A percentile compares a stretch with the other conserved stretches of the same genome.
Conservation (phyloP, 2,329 filamentous ascomycete genomes). For the Colletotrichum graminicola region DNA sequence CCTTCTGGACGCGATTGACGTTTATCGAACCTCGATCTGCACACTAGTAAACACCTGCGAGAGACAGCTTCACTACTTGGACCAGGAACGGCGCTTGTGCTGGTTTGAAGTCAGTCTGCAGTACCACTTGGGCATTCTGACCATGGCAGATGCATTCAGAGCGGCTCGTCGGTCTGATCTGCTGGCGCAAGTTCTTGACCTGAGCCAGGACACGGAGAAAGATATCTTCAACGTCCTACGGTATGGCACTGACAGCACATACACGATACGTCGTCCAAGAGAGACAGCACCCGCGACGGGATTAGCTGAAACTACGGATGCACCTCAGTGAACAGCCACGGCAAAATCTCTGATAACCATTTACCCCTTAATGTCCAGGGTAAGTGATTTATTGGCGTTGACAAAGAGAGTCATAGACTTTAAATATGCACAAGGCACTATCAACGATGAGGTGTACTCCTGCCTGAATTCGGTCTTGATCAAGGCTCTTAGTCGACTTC, state of each 20-base stretch:
- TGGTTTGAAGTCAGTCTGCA: conserved; percentile 37
- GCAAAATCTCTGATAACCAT: not conserved
- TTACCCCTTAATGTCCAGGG: not conserved
- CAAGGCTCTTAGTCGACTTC: not conserved
- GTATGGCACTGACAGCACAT: conserved; percentile 40
- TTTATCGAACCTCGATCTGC: conserved; percentile 15
- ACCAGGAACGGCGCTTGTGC: conserved; percentile 18
- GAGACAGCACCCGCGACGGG: not conserved
- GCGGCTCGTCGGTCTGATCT: not conserved
- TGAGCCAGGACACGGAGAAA: conserved; percentile 31
- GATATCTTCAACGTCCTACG: conserved; percentile 38
- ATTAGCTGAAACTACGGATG: not conserved
- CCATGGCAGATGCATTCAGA: conserved; percentile 32
- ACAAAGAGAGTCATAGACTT: not conserved
- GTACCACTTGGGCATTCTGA: conserved; percentile 35
- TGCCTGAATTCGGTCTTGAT: not conserved
- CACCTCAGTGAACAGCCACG: too few species aligned
- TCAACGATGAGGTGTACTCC: not conserved
- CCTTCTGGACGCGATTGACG: conserved; percentile 14
- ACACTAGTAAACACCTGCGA: conserved; percentile 35
- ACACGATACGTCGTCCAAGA: conserved; percentile 14
- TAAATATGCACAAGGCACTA: not conserved
- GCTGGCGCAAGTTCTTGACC: conserved; percentile 13
- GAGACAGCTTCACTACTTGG: conserved; percentile 29
- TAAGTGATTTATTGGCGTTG: not conserved